These are phyloP conservation scores for Yamadazyma epiphylla DNA, from an alignment of 1,139 yeast species.

Conservation along the genomic window DNA sequence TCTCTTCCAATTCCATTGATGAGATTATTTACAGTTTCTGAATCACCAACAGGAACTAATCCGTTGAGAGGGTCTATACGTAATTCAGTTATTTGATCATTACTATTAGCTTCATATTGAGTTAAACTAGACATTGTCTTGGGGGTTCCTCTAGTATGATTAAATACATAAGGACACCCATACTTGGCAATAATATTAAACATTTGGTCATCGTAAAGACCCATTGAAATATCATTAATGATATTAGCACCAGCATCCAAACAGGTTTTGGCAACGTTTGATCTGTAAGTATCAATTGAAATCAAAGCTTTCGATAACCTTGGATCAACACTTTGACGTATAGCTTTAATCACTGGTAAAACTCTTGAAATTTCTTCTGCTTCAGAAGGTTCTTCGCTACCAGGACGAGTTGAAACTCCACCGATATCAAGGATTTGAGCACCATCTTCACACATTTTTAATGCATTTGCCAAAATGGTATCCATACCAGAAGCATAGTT, in stretches of 20 bases:
- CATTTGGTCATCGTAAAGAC: constrained; percentile 61
- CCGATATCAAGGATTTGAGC: constrained; percentile 81
- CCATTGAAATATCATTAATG: constrained; percentile 88
- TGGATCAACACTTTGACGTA: constrained; percentile 37
- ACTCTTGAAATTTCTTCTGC: constrained; percentile 65
- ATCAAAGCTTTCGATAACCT: constrained; percentile 46
- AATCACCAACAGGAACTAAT: constrained; percentile 14
- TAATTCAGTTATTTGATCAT: constrained; percentile 38
- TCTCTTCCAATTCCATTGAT: constrained; percentile 60
- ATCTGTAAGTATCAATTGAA: constrained; percentile 82
- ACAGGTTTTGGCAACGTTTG: constrained; percentile 68
- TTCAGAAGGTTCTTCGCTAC: constrained; percentile 55
- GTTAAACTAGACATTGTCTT: constrained; percentile 65
- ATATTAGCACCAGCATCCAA: constrained; percentile 82
- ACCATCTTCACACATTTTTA: constrained; percentile 50
- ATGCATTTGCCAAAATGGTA: constrained; percentile 33
- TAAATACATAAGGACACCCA: constrained; percentile 75
- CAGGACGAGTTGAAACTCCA: constrained; percentile 90
- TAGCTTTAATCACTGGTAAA: constrained; percentile 61
- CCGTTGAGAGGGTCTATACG: constrained; percentile 27
- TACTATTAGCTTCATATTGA: constrained; percentile 45
- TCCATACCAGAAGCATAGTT: constrained; percentile 20
- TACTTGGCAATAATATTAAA: constrained; percentile 62
- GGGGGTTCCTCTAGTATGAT: constrained; percentile 85
- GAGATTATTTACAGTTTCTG: constrained; percentile 29